Evolutionary conservation across 108 stramenopile genomes (phyloP).

Genomic region (Conticribra guillardii): DNA sequence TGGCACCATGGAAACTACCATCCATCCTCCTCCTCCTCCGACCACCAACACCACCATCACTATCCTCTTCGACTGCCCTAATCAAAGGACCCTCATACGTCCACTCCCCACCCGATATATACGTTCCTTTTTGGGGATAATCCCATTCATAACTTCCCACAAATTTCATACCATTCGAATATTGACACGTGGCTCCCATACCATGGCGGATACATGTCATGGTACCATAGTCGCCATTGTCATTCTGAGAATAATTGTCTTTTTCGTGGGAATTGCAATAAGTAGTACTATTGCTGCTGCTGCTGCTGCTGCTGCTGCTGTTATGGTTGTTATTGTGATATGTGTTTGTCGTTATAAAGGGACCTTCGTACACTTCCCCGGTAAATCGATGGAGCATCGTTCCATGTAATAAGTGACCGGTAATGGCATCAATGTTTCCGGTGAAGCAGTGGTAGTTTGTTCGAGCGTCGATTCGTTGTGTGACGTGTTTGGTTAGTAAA

Average conservation of each 20-base stretch:
- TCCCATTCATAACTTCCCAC: constrained; percentile 44
- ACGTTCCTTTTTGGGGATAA: constrained; percentile 28
- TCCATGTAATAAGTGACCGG: constrained; percentile 40
- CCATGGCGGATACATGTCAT: constrained; percentile 18
- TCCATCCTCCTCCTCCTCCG: too few species aligned
- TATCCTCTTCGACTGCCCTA: too few species aligned
- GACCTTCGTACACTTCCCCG: constrained; percentile 42
- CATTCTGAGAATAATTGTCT: too few species aligned
- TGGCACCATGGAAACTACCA: background rate
- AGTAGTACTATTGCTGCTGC: too few species aligned
- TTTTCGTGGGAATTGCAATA: too few species aligned
- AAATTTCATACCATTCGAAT: constrained; percentile 25
- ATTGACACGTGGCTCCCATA: constrained; percentile 5
- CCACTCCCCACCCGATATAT: constrained; percentile 17
- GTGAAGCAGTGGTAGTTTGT: constrained; percentile 39
- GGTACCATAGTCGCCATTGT: background rate
- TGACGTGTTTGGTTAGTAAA: constrained; percentile 14
- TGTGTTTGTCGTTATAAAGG: constrained; percentile 18
- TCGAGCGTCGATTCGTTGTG: constrained; percentile 24
- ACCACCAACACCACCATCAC: too few species aligned
- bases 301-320: too few species aligned
- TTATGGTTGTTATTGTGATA: too few species aligned
- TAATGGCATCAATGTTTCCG: constrained; percentile 44
- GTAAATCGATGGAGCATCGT: constrained; percentile 22
- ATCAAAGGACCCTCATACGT: constrained; percentile 34